These are phyloP conservation scores for Alloascoidea africana DNA, from an alignment of 805 yeast genomes.

Conservation along the genomic window DNA sequence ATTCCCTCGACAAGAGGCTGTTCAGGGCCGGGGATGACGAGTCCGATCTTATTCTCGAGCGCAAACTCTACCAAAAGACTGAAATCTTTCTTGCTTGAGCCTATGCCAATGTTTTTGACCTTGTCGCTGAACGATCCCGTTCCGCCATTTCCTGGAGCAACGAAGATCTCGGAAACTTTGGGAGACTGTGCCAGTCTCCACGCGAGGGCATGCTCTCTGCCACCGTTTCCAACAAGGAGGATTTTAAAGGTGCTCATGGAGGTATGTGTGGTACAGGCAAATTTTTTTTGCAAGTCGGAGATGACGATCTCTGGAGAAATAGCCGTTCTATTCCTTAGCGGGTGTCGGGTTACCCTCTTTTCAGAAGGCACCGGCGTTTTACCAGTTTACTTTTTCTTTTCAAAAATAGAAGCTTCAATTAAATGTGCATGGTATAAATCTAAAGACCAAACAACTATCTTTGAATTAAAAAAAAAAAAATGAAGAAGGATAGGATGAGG, in stretches of 20 bases:
- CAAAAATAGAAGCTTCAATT: too few relatives aligned
- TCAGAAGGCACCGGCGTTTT: too few relatives aligned
- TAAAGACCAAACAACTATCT: too few relatives aligned
- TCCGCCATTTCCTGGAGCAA: slow-evolving; percentile 98
- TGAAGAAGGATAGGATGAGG: too few relatives aligned
- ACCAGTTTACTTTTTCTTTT: too few relatives aligned
- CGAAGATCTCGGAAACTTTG: slow-evolving; percentile 56
- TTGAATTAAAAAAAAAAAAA: too few relatives aligned
- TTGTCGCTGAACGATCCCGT: slow-evolving; percentile 39
- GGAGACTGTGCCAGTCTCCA: slow-evolving; percentile 82
- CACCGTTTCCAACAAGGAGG: slow-evolving; percentile 91
- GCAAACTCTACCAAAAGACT: slow-evolving; percentile 63
- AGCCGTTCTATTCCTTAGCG: too few relatives aligned
- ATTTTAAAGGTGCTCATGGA: slow-evolving; percentile 29
- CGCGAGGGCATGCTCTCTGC: slow-evolving; percentile 94
- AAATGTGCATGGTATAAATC: too few relatives aligned
- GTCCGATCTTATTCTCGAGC: slow-evolving; percentile 38
- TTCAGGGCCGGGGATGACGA: slow-evolving; percentile 98
- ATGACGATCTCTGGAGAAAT: too few relatives aligned
- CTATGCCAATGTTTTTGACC: slow-evolving; percentile 57
- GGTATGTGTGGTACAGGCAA: too few relatives aligned
- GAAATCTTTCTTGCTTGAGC: slow-evolving; percentile 54
- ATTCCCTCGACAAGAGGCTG: slow-evolving; percentile 96
- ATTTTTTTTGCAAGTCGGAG: too few relatives aligned
- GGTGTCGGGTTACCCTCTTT: too few relatives aligned